A percentile compares a stretch with the other conserved stretches of the same genome.
Conservation (phyloP, 768 basidiomycete species). For the Strobilomyces confusus region DNA sequence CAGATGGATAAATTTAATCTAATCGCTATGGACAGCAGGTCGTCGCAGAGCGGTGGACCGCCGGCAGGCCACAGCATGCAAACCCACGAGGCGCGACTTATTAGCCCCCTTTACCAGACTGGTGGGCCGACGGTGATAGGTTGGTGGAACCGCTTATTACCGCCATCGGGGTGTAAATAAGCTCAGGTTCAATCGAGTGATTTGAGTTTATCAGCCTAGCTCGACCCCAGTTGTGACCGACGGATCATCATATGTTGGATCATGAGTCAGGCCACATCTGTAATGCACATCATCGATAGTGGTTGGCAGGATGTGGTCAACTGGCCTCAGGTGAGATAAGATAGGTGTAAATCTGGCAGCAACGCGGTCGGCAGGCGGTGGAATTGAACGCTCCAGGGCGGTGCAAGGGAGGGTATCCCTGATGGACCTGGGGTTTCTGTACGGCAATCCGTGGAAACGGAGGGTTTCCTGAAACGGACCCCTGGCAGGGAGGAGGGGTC, state of each 20-base stretch:
- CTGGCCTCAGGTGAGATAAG: neutral
- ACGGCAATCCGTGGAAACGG: constrained; percentile 9
- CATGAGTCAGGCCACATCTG: no score
- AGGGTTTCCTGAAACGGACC: neutral
- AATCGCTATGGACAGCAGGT: neutral
- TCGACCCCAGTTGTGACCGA: no score
- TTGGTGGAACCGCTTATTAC: neutral
- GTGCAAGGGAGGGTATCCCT: constrained; percentile 8
- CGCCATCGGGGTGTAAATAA: neutral
- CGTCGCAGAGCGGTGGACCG: no score
- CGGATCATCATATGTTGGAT: neutral
- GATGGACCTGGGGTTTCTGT: constrained; percentile 1
- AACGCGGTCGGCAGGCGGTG: no score
- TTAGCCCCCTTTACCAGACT: neutral
- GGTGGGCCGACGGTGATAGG: neutral
- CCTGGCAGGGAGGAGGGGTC: neutral
- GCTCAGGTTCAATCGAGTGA: neutral
- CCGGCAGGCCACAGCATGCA: neutral
- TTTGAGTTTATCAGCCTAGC: neutral
- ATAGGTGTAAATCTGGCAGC: neutral
- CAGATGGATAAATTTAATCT: neutral
- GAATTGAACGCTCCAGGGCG: no score
- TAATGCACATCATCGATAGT: no score
- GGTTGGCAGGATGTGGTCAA: no score
- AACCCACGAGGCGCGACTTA: neutral